Conservation (phyloP, 257 asterid genomes). For the Nicotiana tabacum region DNA sequence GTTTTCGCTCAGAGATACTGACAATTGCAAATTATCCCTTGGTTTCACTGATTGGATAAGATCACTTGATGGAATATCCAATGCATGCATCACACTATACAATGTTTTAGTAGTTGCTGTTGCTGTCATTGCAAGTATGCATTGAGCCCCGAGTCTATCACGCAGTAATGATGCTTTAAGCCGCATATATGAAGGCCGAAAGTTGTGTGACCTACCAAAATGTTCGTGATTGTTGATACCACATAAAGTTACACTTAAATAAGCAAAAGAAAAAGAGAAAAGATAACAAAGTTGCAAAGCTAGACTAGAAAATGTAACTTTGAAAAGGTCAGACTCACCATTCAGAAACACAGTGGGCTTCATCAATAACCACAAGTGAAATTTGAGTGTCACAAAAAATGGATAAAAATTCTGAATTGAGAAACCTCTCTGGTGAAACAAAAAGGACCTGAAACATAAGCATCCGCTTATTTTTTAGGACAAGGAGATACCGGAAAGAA, state of each 20-base stretch:
- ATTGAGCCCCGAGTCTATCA: constrained; percentile 63
- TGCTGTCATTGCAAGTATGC: constrained; percentile 98
- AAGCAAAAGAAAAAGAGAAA: background rate
- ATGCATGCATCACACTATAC: constrained; percentile 65
- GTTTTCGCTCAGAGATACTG: constrained; percentile 60
- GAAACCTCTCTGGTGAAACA: constrained; percentile 96
- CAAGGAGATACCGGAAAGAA: background rate
- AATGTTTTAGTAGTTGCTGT: constrained; percentile 83
- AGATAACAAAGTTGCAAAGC: background rate
- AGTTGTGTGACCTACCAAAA: constrained; percentile 92
- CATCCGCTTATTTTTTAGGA: background rate
- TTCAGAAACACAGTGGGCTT: constrained; percentile 98
- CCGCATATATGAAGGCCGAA: constrained; percentile 99
- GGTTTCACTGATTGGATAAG: constrained; percentile 63
- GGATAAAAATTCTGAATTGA: constrained; percentile 71
- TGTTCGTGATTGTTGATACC: constrained; percentile 7
- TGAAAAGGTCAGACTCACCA: constrained; percentile 52
- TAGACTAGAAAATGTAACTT: background rate
- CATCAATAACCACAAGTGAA: constrained; percentile 91
- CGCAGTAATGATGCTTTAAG: constrained; percentile 78
- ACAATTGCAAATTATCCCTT: constrained; percentile 85
- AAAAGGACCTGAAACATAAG: constrained; percentile 72
- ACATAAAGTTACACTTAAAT: background rate
- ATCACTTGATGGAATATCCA: constrained; percentile 69
- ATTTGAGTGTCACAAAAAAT: constrained; percentile 43